Evolutionary conservation across 352 stramenopile genomes (phyloP).

Genomic region (Phytophthora colocasiae): DNA sequence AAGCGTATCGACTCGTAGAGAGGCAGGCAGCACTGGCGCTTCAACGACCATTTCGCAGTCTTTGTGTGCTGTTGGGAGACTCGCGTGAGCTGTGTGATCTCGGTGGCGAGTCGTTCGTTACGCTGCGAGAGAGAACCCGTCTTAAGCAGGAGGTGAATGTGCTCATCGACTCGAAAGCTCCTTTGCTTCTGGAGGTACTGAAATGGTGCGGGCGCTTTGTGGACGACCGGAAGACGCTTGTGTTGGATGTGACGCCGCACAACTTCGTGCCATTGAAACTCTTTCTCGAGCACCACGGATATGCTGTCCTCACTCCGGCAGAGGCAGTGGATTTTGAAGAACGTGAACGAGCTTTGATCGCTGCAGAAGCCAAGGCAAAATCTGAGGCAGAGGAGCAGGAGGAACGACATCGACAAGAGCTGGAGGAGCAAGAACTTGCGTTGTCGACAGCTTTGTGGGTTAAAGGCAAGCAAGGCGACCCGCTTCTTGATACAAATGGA

Average conservation of each 20-base stretch:
- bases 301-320: constrained; percentile 53
- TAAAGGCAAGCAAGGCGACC: not conserved
- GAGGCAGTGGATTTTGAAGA: constrained; percentile 47
- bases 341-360: constrained; percentile 28
- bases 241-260: constrained; percentile 62
- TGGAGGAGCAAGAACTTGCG: constrained; percentile 28
- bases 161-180: constrained; percentile 71
- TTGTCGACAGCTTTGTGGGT: constrained; percentile 8
- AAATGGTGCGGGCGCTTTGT: constrained; percentile 67
- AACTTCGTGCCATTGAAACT: constrained; percentile 55
- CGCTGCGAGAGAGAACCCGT: constrained; percentile 51
- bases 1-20: constrained; percentile 70
- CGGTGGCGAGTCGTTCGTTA: constrained; percentile 56
- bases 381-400: constrained; percentile 32
- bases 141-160: constrained; percentile 75
- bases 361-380: constrained; percentile 31
- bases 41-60: constrained; percentile 57
- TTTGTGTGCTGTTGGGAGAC: constrained; percentile 67
- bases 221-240: constrained; percentile 58
- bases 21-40: constrained; percentile 49
- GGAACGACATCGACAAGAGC: constrained; percentile 20
- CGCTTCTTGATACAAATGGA: not conserved
- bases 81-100: constrained; percentile 60
- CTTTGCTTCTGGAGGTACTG: constrained; percentile 57
- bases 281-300: constrained; percentile 52